Conservation (phyloP, 306 rosid genomes). For the Neltuma alba region DNA sequence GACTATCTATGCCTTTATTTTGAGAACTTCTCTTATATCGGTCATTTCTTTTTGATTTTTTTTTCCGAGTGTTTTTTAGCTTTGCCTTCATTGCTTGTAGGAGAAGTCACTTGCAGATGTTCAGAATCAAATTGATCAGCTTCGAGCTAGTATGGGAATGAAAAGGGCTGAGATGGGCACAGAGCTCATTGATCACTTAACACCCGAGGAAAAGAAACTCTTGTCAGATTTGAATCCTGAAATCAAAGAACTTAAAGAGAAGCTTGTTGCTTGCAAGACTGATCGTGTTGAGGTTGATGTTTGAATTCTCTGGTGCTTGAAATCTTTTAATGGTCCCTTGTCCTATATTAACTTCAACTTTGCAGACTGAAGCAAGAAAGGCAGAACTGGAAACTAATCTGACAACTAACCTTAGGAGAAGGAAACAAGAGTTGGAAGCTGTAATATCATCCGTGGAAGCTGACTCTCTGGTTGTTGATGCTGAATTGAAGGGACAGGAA, state of each 20-base stretch:
- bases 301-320: slow-evolving; percentile 24
- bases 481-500: slow-evolving; percentile 72
- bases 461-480: slow-evolving; percentile 61
- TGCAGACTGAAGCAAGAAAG: slow-evolving; percentile 86
- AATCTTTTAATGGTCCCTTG: not conserved
- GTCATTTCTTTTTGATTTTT: slow-evolving; percentile 24
- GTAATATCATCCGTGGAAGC: slow-evolving; percentile 70
- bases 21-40: slow-evolving; percentile 8
- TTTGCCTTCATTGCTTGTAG: slow-evolving; percentile 57
- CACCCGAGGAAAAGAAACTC: slow-evolving; percentile 79
- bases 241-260: slow-evolving; percentile 83
- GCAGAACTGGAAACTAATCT: slow-evolving; percentile 96
- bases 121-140: slow-evolving; percentile 85
- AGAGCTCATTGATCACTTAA: slow-evolving; percentile 92
- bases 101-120: slow-evolving; percentile 88
- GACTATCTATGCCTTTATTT: not conserved
- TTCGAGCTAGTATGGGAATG: slow-evolving; percentile 76
- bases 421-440: slow-evolving; percentile 92
- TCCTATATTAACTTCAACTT: slow-evolving; percentile 36
- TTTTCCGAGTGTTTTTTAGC: not conserved
- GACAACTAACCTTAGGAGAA: slow-evolving; percentile 92
- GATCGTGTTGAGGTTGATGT: slow-evolving; percentile 89
- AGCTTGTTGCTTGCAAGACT: slow-evolving; percentile 78
- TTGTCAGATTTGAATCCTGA: slow-evolving; percentile 88
- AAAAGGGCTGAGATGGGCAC: slow-evolving; percentile 94